Evolutionary conservation across 1,284 basidiomycete species (phyloP).

Genomic region (Ganoderma lingzhi): DNA sequence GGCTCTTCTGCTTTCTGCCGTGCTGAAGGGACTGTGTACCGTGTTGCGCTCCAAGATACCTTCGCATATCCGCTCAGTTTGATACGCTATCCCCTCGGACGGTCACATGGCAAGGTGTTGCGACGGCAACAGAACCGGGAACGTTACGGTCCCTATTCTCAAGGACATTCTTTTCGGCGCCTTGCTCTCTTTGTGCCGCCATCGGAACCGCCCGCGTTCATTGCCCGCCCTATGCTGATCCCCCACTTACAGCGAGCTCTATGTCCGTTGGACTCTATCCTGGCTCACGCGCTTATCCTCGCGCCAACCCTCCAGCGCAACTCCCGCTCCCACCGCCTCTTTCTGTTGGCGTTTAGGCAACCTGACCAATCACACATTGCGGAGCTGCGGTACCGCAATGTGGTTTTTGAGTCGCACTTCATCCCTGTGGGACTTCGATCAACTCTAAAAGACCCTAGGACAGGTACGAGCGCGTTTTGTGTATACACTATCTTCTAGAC

Average conservation of each 20-base stretch:
- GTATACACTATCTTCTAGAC: slow-evolving; percentile 48
- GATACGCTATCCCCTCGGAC: no score
- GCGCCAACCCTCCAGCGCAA: slow-evolving; percentile 62
- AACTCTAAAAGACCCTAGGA: slow-evolving; percentile 87
- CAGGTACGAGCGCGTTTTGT: slow-evolving; percentile 86
- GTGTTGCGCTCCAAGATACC: slow-evolving; percentile 75
- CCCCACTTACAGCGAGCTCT: slow-evolving; percentile 84
- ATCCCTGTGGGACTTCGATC: slow-evolving; percentile 94
- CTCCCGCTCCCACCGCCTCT: slow-evolving; percentile 91
- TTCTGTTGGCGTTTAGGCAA: slow-evolving; percentile 94
- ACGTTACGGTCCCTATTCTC: no score
- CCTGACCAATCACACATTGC: slow-evolving; percentile 95
- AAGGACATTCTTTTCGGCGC: slow-evolving; percentile 30
- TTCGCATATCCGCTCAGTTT: slow-evolving; percentile 53
- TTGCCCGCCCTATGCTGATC: slow-evolving; percentile 63
- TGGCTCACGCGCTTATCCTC: slow-evolving; percentile 61
- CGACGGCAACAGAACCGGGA: no score
- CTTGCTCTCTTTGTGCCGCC: slow-evolving; percentile 72
- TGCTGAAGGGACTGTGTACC: no score
- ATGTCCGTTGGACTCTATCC: slow-evolving; percentile 82
- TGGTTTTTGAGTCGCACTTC: slow-evolving; percentile 70
- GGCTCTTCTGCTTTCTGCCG: not conserved
- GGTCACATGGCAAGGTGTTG: no score
- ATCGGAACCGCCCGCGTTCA: slow-evolving; percentile 60
- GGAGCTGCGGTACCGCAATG: slow-evolving; percentile 89